phyloP scores from a whole-genome alignment of 768 basidiomycete genomes.

The Russula griseocarnosa region DNA sequence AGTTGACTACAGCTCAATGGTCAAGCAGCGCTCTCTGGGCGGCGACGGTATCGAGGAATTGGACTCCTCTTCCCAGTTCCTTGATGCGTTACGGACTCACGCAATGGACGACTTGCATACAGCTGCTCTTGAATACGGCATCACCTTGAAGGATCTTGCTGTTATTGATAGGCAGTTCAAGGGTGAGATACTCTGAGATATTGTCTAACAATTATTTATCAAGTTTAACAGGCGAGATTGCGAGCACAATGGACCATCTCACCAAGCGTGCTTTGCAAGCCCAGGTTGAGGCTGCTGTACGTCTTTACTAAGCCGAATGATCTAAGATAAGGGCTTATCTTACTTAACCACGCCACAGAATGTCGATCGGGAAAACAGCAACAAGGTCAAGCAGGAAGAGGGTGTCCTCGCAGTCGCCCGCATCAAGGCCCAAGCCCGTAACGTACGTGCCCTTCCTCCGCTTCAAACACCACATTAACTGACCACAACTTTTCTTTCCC shows the following conservation, averaged over 20 bases:
- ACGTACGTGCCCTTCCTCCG: slow-evolving; percentile 35
- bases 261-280: slow-evolving; percentile 81
- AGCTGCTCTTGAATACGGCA: slow-evolving; percentile 81
- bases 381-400: slow-evolving; percentile 82
- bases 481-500: not conserved
- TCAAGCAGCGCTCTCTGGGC: slow-evolving; percentile 76
- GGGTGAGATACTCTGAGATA: slow-evolving; percentile 35
- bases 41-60: slow-evolving; percentile 70
- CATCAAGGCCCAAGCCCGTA: slow-evolving; percentile 65
- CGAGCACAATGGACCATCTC: slow-evolving; percentile 78
- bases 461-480: not conserved
- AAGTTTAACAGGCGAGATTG: slow-evolving; percentile 55
- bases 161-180: slow-evolving; percentile 88
- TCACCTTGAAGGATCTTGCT: slow-evolving; percentile 76
- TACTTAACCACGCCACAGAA: slow-evolving; percentile 44
- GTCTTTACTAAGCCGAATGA: slow-evolving; percentile 28
- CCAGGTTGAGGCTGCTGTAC: slow-evolving; percentile 80
- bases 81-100: slow-evolving; percentile 74
- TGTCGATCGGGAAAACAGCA: slow-evolving; percentile 82
- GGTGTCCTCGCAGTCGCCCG: slow-evolving; percentile 71
- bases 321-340: not conserved
- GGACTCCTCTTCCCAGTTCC: slow-evolving; percentile 70
- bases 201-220: not conserved
- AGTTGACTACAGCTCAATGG: slow-evolving; percentile 59
- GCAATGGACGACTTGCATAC: slow-evolving; percentile 86